Conservation (phyloP, 1,139 yeast genomes). For the Scheffersomyces quercinus region DNA sequence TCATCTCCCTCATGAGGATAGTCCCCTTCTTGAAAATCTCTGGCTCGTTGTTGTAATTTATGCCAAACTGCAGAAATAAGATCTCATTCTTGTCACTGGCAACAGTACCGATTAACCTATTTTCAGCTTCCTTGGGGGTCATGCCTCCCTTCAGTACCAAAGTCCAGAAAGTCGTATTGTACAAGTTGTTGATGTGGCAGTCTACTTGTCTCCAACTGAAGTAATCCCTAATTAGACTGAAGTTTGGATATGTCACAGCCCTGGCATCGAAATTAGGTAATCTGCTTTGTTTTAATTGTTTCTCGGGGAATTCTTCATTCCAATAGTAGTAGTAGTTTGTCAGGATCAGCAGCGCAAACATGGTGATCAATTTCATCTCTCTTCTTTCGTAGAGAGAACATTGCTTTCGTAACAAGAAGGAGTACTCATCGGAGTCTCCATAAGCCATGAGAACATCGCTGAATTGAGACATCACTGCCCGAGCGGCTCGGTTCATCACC, state of each 20-base stretch:
- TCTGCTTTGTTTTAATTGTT: slow-evolving; percentile 34
- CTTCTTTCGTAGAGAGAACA: slow-evolving; percentile 78
- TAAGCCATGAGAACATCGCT: slow-evolving; percentile 81
- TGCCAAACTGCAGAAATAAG: slow-evolving; percentile 70
- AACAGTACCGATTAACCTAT: slow-evolving; percentile 68
- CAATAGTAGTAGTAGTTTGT: slow-evolving; percentile 72
- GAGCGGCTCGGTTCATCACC: slow-evolving; percentile 83
- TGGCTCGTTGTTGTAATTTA: slow-evolving; percentile 88
- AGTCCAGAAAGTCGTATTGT: slow-evolving; percentile 92
- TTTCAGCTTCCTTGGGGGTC: slow-evolving; percentile 78
- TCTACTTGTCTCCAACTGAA: slow-evolving; percentile 96
- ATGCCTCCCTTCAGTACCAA: slow-evolving; percentile 70
- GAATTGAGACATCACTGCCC: slow-evolving; percentile 56
- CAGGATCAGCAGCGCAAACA: slow-evolving; percentile 81
- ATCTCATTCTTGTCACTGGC: slow-evolving; percentile 88
- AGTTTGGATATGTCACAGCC: slow-evolving; percentile 80
- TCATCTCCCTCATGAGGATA: slow-evolving; percentile 56
- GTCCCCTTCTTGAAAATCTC: slow-evolving; percentile 90
- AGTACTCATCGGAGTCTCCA: slow-evolving; percentile 96
- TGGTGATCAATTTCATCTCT: slow-evolving; percentile 73
- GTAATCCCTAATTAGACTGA: slow-evolving; percentile 67
- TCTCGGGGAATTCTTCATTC: slow-evolving; percentile 57
- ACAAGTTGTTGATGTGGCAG: slow-evolving; percentile 91
- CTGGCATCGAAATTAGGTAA: slow-evolving; percentile 91
- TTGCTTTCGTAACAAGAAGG: slow-evolving; percentile 65